Evolutionary conservation across 805 yeast genomes (phyloP).

Genomic region (Starmerella cellae): DNA sequence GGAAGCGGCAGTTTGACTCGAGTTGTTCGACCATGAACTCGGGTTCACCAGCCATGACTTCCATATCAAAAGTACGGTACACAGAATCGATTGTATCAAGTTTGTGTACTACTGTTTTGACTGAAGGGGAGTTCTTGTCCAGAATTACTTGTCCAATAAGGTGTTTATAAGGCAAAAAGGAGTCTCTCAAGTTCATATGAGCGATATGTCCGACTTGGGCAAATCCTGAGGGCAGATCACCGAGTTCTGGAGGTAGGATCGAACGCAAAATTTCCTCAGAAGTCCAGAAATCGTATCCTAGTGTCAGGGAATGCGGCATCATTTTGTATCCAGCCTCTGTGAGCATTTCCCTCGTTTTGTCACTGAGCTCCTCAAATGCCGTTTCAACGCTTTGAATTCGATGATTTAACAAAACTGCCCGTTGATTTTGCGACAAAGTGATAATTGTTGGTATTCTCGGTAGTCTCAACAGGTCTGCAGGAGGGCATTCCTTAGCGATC

Average conservation of each 20-base stretch:
- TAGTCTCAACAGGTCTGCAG: slow-evolving; percentile 48
- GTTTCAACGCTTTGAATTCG: slow-evolving; percentile 24
- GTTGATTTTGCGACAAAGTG: slow-evolving; percentile 28
- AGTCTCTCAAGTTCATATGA: slow-evolving; percentile 72
- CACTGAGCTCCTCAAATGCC: slow-evolving; percentile 31
- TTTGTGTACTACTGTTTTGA: slow-evolving; percentile 85
- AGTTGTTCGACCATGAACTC: slow-evolving; percentile 66
- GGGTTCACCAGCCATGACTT: slow-evolving; percentile 71
- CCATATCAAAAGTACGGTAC: slow-evolving; percentile 88
- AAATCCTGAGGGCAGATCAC: slow-evolving; percentile 78
- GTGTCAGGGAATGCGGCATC: slow-evolving; percentile 39
- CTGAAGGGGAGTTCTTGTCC: slow-evolving; percentile 56
- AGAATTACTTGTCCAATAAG: slow-evolving; percentile 81
- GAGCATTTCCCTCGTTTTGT: slow-evolving; percentile 35
- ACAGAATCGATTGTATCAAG: slow-evolving; percentile 73
- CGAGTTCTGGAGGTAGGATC: slow-evolving; percentile 58
- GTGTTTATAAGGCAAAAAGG: slow-evolving; percentile 65
- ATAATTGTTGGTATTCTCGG: slow-evolving; percentile 62
- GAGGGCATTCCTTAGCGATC: slow-evolving; percentile 45
- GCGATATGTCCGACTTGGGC: slow-evolving; percentile 93
- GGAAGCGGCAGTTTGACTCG: slow-evolving; percentile 75
- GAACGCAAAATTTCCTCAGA: slow-evolving; percentile 74
- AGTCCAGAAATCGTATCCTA: slow-evolving; percentile 75
- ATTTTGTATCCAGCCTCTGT: slow-evolving; percentile 36
- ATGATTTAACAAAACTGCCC: slow-evolving; percentile 49